phyloP scores from a whole-genome alignment of 768 basidiomycete genomes.

The Tricholoma flavovirens region DNA sequence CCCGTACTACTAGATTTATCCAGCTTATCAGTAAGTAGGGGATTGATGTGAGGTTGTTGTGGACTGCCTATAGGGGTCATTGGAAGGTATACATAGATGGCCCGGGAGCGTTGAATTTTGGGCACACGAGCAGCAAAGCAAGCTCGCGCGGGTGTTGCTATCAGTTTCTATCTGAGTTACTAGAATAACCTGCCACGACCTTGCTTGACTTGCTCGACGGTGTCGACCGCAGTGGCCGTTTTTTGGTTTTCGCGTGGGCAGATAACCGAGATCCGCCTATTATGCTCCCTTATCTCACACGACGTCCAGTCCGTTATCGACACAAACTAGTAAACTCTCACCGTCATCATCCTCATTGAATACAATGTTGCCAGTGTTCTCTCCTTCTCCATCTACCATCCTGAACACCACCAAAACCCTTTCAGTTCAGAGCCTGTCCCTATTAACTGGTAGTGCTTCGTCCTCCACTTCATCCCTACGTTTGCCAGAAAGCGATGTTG shows the following conservation, averaged over 20 bases:
- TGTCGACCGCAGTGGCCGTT: not conserved
- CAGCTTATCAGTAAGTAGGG: too few species aligned
- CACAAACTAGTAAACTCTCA: not conserved
- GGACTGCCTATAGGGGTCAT: too few species aligned
- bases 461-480: slow-evolving; percentile 30
- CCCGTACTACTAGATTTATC: too few species aligned
- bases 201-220: not conserved
- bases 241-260: not conserved
- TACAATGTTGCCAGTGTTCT: slow-evolving; percentile 12
- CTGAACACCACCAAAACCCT: slow-evolving; percentile 19
- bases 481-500: slow-evolving; percentile 27
- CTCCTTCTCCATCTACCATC: slow-evolving; percentile 17
- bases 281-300: not conserved
- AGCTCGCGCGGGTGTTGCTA: not conserved
- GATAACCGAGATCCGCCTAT: not conserved
- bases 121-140: not conserved
- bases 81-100: too few species aligned
- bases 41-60: too few species aligned
- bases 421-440: slow-evolving; percentile 28
- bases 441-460: slow-evolving; percentile 24
- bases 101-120: not conserved
- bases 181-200: not conserved
- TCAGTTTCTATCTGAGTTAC: not conserved
- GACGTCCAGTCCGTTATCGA: not conserved
- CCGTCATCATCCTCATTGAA: not conserved